A percentile compares a stretch with the other conserved stretches of the same genome.
These are phyloP conservation scores for Wallacemonas sp. DNA, from an alignment of 208 protist species.

Conservation along the genomic window DNA sequence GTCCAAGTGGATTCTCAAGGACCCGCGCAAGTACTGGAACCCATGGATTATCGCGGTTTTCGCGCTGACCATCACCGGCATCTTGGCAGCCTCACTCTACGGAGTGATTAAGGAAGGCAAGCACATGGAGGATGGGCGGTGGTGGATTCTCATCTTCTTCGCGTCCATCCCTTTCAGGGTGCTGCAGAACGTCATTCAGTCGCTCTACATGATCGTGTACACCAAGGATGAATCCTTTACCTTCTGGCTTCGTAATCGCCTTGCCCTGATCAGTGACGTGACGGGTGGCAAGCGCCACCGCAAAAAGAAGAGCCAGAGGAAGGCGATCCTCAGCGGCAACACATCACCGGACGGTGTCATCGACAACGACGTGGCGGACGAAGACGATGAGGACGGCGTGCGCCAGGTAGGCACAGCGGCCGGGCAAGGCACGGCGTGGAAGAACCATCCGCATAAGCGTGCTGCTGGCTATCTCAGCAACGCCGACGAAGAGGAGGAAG, in stretches of 20 bases:
- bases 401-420: neutral
- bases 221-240: conserved; percentile 55
- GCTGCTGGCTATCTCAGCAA: conserved; percentile 13
- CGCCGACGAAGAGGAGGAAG: conserved; percentile 8
- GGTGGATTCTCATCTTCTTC: conserved; percentile 83
- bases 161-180: conserved; percentile 67
- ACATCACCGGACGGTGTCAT: neutral
- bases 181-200: conserved; percentile 82
- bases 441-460: too few relatives aligned
- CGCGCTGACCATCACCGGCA: conserved; percentile 56
- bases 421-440: too few relatives aligned
- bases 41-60: conserved; percentile 55
- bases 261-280: neutral
- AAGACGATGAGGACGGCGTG: conserved; percentile 3
- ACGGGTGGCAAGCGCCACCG: neutral
- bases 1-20: conserved; percentile 71
- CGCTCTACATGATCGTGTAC: conserved; percentile 84
- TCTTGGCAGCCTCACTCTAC: conserved; percentile 57
- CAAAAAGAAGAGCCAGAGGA: neutral
- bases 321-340: neutral
- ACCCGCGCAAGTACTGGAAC: conserved; percentile 67
- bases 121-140: conserved; percentile 38
- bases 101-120: conserved; percentile 31
- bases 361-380: neutral
- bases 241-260: conserved; percentile 29